Base-by-base conservation (phyloP, 768 basidiomycete species). In the Gelatoporia subvermispora region DNA sequence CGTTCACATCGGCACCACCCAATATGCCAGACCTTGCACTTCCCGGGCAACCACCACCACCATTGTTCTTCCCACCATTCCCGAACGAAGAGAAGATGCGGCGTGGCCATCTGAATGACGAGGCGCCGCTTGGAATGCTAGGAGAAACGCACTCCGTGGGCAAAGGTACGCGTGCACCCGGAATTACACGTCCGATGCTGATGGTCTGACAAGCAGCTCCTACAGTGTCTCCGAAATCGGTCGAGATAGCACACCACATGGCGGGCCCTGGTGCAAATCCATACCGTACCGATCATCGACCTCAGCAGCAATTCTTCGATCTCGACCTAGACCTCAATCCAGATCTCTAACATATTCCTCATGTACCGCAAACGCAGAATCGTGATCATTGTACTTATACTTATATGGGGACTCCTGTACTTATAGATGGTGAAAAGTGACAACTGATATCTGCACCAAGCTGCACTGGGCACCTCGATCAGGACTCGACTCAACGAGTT, bases 61-160 rank as follows among this genome's bases (percentile, higher is more conserved):
- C 85, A 16, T 61, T 88, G 36, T 91, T 93, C 74, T 90, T 91
- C 69, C 89, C 89, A 34, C 91, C 91, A 10, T 93, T 91, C 65
- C 90, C 90, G 1, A 91, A 90, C 60, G 89, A 91, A 68, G 90
- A 91, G 64, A 92, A 89, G 67, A 90, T 93, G 87, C 82, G 89
- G 44, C 76, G 83, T 21, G 90, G 90, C 1, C 76, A 77, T 48
- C 77, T 91, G 65, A 89, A 86, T 59, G 82, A 81, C 18, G 88
- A 90, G 64, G 85, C 83, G 22, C 89, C 88, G 1, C 73, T 91
- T 49, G 90, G 85, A 4, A 65, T 80, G 38, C 74, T 86, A 41
- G 90, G 87, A 35, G 90, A 92, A 69, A 88, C 83, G 8, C 86
- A 89, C 62, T 81, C 83, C 20, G 85, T 91, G 51, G 90, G 88